Conservation (phyloP, 2,329 filamentous ascomycete species). For the Emergomyces orientalis region DNA sequence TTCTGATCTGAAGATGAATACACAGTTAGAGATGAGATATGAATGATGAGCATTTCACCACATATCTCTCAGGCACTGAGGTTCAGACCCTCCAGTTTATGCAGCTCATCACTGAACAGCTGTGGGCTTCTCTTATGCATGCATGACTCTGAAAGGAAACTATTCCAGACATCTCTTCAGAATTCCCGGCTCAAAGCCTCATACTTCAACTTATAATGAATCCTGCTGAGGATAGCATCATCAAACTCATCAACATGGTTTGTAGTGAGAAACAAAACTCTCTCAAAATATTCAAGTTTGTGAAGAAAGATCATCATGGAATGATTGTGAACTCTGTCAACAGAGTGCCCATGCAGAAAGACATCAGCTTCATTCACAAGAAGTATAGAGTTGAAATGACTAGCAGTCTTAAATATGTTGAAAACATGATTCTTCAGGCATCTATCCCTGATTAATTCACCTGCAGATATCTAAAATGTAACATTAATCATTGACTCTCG, state of each 20-base stretch:
- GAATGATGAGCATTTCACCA: no score
- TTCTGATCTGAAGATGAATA: constrained; percentile 11
- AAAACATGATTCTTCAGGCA: neutral
- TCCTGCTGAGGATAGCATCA: constrained; percentile 27
- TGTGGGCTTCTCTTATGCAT: constrained; percentile 14
- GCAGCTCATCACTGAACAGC: constrained; percentile 3
- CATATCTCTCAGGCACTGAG: no score
- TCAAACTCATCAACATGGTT: constrained; percentile 31
- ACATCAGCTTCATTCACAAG: constrained; percentile 35
- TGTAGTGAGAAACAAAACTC: constrained; percentile 33
- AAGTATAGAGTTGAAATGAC: no score
- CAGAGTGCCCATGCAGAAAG: constrained; percentile 22
- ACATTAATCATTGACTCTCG: constrained; percentile 1
- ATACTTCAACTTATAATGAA: constrained; percentile 28
- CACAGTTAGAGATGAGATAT: no score
- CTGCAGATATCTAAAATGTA: constrained; percentile 15
- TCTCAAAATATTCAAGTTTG: constrained; percentile 31
- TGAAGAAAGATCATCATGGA: constrained; percentile 30
- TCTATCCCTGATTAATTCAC: constrained; percentile 12
- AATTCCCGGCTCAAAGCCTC: constrained; percentile 19
- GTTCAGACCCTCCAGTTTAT: neutral
- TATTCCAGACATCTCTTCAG: constrained; percentile 26
- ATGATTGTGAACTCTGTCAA: constrained; percentile 20
- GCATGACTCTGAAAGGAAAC: constrained; percentile 14
- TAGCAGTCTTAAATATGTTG: constrained; percentile 21